Base-by-base conservation (phyloP, 2,329 filamentous ascomycete species). In the Nannizziopsis arthrosporioides region DNA sequence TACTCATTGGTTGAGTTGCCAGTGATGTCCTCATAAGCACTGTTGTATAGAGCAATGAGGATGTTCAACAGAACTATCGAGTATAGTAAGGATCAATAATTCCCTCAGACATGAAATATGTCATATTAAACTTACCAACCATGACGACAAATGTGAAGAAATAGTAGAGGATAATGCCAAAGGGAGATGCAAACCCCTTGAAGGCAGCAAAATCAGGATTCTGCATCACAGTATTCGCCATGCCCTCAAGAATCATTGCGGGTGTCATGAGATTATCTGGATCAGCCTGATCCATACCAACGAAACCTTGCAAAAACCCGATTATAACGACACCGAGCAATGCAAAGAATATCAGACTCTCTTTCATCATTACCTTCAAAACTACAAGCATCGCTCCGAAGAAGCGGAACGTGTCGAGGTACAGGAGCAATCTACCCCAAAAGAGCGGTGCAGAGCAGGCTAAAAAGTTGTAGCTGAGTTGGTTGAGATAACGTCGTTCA, bases 351-450 rank as follows among this genome's bases (percentile, higher is more conserved):
- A 96, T 96, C 57, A 95, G 73, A 0, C 85, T 93, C 65, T 90
- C 84, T 60, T 86, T 87, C 84, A 90, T 89, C 85, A 90, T 89
- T 44, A 89, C 84, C 64, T 96, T 94, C 39, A 98, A 73, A 1
- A 98, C 89, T 1, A 98, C 90, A 1, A 98, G 77, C 92, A 98
- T 98, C 43, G 90, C 88, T 18, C 92, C 92, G 59, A 98, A 98
- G 73, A 98, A 98, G 48, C 85, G 81, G 74, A 94, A 78, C 0
- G 84, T 86, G 66, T 98, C 92, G 14, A 98, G 78, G 62, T 95
- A 98, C 5, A 98, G 77, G 53, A 98, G 70, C 51, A 98, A 74
- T 3, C 92, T 84, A 61, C 82, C 84, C 90, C 92, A 98, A 66
- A 98, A 96, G 85, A 98, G 85, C 0, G 92, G 92, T 0, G 92